phyloP scores from a whole-genome alignment of 805 yeast genomes.

The Yarrowia hollandica region DNA sequence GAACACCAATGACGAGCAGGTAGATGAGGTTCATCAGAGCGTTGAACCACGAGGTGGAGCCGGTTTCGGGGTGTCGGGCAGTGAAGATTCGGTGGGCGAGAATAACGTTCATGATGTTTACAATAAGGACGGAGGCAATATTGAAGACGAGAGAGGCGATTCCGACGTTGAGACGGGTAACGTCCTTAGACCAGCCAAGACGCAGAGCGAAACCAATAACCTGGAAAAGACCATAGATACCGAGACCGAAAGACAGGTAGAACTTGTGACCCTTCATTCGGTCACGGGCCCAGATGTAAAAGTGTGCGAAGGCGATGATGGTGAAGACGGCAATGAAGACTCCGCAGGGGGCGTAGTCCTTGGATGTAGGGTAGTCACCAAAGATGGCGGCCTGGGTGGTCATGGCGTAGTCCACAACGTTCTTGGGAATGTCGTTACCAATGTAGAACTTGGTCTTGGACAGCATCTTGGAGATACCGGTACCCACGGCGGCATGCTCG shows the following conservation, averaged over 20 bases:
- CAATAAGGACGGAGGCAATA: constrained; percentile 56
- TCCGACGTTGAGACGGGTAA: constrained; percentile 51
- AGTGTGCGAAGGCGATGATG: constrained; percentile 51
- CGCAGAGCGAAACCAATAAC: constrained; percentile 61
- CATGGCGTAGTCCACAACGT: constrained; percentile 25
- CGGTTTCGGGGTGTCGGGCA: constrained; percentile 75
- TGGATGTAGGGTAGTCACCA: constrained; percentile 59
- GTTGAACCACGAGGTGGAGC: constrained; percentile 54
- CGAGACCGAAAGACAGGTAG: constrained; percentile 54
- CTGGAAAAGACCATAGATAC: constrained; percentile 54
- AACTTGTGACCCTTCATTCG: constrained; percentile 59
- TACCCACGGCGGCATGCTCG: constrained; percentile 10
- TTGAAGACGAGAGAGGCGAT: constrained; percentile 57
- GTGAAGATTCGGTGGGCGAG: constrained; percentile 73
- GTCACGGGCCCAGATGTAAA: constrained; percentile 51
- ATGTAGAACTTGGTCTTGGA: constrained; percentile 14
- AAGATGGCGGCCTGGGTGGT: constrained; percentile 45
- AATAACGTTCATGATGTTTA: constrained; percentile 60
- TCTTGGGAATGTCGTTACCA: constrained; percentile 15
- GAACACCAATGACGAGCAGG: constrained; percentile 54
- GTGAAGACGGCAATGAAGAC: constrained; percentile 57
- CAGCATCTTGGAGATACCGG: constrained; percentile 19
- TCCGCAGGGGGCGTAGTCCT: constrained; percentile 61
- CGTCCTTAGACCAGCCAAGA: constrained; percentile 56
- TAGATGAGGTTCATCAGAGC: constrained; percentile 52